A percentile compares a stretch with the other conserved stretches of the same genome.
Conservation (phyloP, 129 eudicot species). For the Glebionis coronaria region DNA sequence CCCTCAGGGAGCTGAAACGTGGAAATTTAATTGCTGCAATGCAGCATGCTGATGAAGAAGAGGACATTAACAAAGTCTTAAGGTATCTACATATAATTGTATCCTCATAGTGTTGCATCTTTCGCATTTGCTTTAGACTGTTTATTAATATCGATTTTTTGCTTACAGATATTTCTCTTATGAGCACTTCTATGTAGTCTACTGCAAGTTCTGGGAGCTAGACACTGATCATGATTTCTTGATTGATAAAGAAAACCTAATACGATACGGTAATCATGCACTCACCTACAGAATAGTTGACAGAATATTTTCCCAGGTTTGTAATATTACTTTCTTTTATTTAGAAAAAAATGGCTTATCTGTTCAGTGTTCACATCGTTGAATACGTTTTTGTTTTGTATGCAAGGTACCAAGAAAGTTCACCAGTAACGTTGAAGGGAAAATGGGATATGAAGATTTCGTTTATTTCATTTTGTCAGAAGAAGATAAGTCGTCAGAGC, state of each 20-base stretch:
- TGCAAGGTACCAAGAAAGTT: slow-evolving; percentile 26
- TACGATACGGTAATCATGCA: slow-evolving; percentile 30
- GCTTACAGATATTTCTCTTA: slow-evolving; percentile 29
- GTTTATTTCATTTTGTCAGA: slow-evolving; percentile 30
- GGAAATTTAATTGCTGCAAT: slow-evolving; percentile 83
- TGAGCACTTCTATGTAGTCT: slow-evolving; percentile 30
- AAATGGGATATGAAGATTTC: slow-evolving; percentile 34
- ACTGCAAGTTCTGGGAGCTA: slow-evolving; percentile 35
- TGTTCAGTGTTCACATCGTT: not conserved
- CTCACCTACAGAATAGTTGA: slow-evolving; percentile 29
- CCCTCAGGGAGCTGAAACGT: slow-evolving; percentile 87
- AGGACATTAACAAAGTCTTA: slow-evolving; percentile 88
- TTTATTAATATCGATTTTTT: not conserved
- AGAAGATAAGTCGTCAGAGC: slow-evolving; percentile 30
- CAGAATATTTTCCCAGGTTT: slow-evolving; percentile 32
- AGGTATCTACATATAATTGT: slow-evolving; percentile 33
- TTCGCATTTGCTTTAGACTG: not conserved
- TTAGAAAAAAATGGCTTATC: not conserved
- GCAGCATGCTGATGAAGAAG: slow-evolving; percentile 99
- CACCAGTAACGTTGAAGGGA: slow-evolving; percentile 27
- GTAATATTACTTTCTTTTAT: not conserved
- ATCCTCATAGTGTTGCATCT: not conserved
- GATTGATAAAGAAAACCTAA: slow-evolving; percentile 31
- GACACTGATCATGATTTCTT: slow-evolving; percentile 32
- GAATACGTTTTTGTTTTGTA: not conserved